Base-by-base conservation (phyloP, 768 basidiomycete genomes). In the Leccinum fibrillosum region DNA sequence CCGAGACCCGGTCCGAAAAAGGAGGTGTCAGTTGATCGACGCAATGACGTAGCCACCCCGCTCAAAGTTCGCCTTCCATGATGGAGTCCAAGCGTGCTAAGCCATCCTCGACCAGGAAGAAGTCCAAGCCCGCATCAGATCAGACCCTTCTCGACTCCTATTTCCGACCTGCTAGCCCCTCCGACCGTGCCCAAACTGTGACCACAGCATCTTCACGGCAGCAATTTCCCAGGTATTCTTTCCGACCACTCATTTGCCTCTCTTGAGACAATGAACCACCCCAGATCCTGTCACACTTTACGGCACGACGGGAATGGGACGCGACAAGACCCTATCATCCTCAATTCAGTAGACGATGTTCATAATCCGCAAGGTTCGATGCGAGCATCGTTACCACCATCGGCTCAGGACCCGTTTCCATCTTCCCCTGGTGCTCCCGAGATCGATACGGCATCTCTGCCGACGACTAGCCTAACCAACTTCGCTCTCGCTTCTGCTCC, bases 131-230 rank as follows among this genome's bases (percentile, higher is more conserved):
- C 26, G 58, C 56, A 7, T 12, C 53, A 10, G 49, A 44, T 26
- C 71, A 74, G 37, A 50, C 61, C 21, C 26, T 65, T 39, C 58
- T 72, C 7, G 64, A 71, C 34, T 28, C 62, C 53, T 71, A 72
- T 64, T 74, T 71, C 62, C 66, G 69, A 45, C 10, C 53, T 0
- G 17, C 35, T 15, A 32, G 23, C 39, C 59, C 67, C 57, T 10
- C 53, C 54, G 54, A 59, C 47, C 56, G 64, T 44, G 5, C 19
- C 17, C 39, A 10, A n/a, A 42, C 39, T 44, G 60, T 48, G 52
- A 28, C 57, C 21, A 53, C 57, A 44, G 49, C 45, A n/a, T 47
- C 54, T 13, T 64, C 63, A 52, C 57, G 56, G 60, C 60, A 67
- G 55, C 42, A 44, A 19, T 56, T 55, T 62, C 65, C 37, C 57